A percentile compares a stretch with the other conserved stretches of the same genome.
Conservation (phyloP, 2,329 filamentous ascomycete species). For the Trichoderma polysporum region DNA sequence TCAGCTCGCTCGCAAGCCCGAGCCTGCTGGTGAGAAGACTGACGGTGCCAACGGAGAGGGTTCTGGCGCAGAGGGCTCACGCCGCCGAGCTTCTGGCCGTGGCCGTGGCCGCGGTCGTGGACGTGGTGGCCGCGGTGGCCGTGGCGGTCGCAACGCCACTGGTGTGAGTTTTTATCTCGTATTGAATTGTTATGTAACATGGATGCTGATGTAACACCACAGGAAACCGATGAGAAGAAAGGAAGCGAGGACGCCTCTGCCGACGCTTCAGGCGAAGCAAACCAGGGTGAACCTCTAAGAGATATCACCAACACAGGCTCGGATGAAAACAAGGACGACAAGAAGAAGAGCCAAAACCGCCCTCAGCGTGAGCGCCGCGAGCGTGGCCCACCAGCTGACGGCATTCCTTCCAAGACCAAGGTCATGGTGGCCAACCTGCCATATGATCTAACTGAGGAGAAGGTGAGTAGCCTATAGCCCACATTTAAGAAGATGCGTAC, state of each 20-base stretch:
- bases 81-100: constrained; percentile 62
- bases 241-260: constrained; percentile 43
- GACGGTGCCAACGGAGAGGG: constrained; percentile 77
- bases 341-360: constrained; percentile 49
- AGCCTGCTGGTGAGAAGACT: constrained; percentile 74
- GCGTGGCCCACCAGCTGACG: constrained; percentile 95
- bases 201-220: background rate
- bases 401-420: constrained; percentile 98
- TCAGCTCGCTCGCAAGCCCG: constrained; percentile 96
- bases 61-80: constrained; percentile 64
- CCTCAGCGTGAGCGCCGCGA: constrained; percentile 64
- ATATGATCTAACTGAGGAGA: constrained; percentile 96
- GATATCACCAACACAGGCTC: constrained; percentile 60
- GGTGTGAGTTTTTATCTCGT: constrained; percentile 41
- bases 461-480: constrained; percentile 57
- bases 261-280: constrained; percentile 45
- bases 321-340: constrained; percentile 39
- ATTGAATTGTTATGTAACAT: background rate
- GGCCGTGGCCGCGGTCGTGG: constrained; percentile 69
- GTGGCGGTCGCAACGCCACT: constrained; percentile 50
- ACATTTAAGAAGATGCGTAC: background rate
- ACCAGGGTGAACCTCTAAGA: constrained; percentile 58
- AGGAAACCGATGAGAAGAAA: constrained; percentile 47
- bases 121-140: constrained; percentile 64
- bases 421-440: constrained; percentile 99